Percentiles rank a stretch among this genome's conserved stretches.
Conservation (phyloP, 2,329 filamentous ascomycete species). For the Cryphonectria nitschkei region DNA sequence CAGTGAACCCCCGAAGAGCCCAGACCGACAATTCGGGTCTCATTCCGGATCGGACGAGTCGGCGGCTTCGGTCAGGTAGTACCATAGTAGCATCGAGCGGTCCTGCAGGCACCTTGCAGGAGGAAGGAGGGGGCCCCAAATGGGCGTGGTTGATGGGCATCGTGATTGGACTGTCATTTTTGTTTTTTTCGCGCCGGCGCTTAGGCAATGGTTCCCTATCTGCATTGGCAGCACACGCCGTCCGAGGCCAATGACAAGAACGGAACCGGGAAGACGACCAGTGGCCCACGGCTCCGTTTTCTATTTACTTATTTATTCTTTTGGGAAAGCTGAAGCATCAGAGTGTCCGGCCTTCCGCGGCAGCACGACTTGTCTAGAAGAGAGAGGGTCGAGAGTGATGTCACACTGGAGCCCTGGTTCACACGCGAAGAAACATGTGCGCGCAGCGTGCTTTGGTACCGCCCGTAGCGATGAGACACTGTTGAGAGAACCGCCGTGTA, state of each 20-base stretch:
- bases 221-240: conserved; percentile 4
- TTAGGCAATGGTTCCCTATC: conserved; percentile 21
- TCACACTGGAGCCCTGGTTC: background rate
- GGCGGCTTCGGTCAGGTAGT: background rate
- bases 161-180: conserved; percentile 23
- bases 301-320: background rate
- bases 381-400: background rate
- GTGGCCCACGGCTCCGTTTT: background rate
- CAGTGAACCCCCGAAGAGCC: conserved; percentile 1
- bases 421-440: conserved; percentile 11
- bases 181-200: conserved; percentile 20
- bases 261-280: conserved; percentile 6
- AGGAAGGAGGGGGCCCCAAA: background rate
- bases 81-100: background rate
- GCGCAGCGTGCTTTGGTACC: conserved; percentile 13
- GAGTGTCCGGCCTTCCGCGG: background rate
- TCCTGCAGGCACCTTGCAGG: conserved; percentile 16
- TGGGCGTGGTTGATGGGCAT: conserved; percentile 15
- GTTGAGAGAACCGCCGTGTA: background rate
- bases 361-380: background rate
- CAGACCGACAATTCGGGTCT: conserved; percentile 22
- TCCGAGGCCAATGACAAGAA: background rate
- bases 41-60: conserved; percentile 23
- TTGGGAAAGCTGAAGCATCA: background rate
- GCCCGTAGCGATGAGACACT: background rate